phyloP scores from a whole-genome alignment of 768 basidiomycete genomes.

The Inosperma sp. region DNA sequence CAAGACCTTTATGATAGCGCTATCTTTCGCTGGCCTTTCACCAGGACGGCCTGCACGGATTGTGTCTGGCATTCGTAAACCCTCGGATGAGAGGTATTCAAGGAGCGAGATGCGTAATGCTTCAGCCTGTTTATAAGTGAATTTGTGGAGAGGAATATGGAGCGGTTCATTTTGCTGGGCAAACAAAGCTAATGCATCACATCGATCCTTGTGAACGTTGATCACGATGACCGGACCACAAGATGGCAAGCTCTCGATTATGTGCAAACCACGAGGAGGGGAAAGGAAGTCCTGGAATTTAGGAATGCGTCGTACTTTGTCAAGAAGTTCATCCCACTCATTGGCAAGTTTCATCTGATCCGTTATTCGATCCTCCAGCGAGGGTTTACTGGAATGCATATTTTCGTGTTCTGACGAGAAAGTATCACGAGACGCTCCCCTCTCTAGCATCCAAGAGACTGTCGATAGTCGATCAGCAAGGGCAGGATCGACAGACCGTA shows the following conservation, averaged over 20 bases:
- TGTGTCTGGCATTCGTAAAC: conserved; percentile 1
- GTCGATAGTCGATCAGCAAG: conserved; percentile 10
- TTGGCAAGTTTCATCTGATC: conserved; percentile 14
- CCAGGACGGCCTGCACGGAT: background rate
- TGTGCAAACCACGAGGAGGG: conserved; percentile 5
- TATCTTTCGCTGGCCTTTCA: background rate
- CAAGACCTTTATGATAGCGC: background rate
- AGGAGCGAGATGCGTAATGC: background rate
- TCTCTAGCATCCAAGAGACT: conserved; percentile 13
- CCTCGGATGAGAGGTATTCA: background rate
- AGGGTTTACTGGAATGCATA: background rate
- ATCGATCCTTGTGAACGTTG: no score
- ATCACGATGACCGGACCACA: conserved; percentile 19
- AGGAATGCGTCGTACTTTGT: no score
- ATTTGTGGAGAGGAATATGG: conserved; percentile 10
- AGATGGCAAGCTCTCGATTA: conserved; percentile 7
- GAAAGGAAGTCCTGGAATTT: conserved; percentile 20
- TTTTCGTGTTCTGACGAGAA: background rate
- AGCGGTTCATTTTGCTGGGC: background rate
- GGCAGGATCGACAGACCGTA: conserved; percentile 6
- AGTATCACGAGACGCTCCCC: background rate
- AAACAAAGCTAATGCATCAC: conserved; percentile 20
- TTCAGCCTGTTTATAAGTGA: conserved; percentile 10
- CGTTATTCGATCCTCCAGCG: conserved; percentile 13
- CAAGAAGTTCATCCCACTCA: conserved; percentile 16